phyloP scores from a whole-genome alignment of 2,329 filamentous ascomycete genomes.

The Stagonosporopsis tanaceti region DNA sequence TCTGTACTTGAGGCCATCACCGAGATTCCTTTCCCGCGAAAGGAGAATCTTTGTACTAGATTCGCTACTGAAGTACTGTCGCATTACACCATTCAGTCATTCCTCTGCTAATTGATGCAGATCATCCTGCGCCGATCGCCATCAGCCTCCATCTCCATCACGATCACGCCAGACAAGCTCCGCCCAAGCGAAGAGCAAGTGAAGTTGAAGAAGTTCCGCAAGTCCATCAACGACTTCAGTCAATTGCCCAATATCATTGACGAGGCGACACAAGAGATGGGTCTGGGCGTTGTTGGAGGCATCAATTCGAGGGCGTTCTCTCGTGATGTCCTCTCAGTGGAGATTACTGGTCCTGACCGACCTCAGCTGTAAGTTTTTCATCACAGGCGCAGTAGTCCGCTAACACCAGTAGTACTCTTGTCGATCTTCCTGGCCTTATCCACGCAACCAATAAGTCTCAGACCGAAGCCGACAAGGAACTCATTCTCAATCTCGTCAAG shows the following conservation, averaged over 20 bases:
- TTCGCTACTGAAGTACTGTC: constrained; percentile 59
- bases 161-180: constrained; percentile 18
- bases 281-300: constrained; percentile 30
- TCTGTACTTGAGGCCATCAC: constrained; percentile 70
- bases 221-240: constrained; percentile 42
- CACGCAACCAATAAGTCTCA: not conserved
- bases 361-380: constrained; percentile 24
- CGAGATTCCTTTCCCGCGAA: constrained; percentile 64
- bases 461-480: constrained; percentile 3
- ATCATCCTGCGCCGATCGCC: constrained; percentile 53
- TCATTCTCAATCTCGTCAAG: constrained; percentile 7
- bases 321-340: constrained; percentile 50
- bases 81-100: not conserved
- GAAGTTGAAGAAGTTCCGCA: constrained; percentile 43
- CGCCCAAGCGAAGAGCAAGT: constrained; percentile 35
- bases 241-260: constrained; percentile 59
- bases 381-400: not conserved
- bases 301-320: constrained; percentile 41
- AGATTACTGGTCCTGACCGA: constrained; percentile 49
- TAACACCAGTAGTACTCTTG: not conserved
- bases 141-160: constrained; percentile 6
- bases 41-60: constrained; percentile 63
- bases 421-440: constrained; percentile 8
- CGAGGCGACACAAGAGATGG: constrained; percentile 60
- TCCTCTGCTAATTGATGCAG: not conserved